Evolutionary conservation across 257 asterid genomes (phyloP).

Genomic region (Solanum peruvianum): DNA sequence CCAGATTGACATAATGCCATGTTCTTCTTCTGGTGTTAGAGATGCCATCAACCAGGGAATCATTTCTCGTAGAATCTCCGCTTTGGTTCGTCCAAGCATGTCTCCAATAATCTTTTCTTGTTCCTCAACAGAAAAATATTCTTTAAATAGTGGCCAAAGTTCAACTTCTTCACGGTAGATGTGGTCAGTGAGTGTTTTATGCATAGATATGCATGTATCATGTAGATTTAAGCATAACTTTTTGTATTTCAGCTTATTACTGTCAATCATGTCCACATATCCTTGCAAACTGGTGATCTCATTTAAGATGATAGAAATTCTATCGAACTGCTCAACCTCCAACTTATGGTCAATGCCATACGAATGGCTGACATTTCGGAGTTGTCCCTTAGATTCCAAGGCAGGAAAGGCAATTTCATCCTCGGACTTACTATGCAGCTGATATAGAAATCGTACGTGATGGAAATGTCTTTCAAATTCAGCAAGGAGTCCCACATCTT

Average conservation of each 20-base stretch:
- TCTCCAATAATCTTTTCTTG: conserved; percentile 62
- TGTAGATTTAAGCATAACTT: conserved; percentile 49
- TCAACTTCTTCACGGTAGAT: conserved; percentile 64
- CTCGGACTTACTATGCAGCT: conserved; percentile 56
- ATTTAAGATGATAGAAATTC: conserved; percentile 29
- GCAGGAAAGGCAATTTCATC: conserved; percentile 71
- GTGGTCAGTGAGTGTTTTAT: conserved; percentile 58
- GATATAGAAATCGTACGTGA: conserved; percentile 35
- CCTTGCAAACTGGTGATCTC: conserved; percentile 29
- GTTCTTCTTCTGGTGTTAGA: conserved; percentile 52
- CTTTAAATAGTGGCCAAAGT: conserved; percentile 53
- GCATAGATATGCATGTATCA: conserved; percentile 51
- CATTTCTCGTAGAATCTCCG: conserved; percentile 54
- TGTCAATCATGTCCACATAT: conserved; percentile 10
- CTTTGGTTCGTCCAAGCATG: conserved; percentile 59
- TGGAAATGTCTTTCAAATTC: conserved; percentile 42
- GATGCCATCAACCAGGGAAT: conserved; percentile 74
- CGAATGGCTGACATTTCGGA: conserved; percentile 54
- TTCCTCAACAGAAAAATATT: conserved; percentile 54
- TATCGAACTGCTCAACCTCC: conserved; percentile 48
- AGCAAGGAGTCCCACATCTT: conserved; percentile 22
- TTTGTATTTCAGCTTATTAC: conserved; percentile 17
- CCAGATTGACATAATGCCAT: conserved; percentile 48
- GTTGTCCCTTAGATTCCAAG: conserved; percentile 63
- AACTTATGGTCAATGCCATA: conserved; percentile 64